Evolutionary conservation across 768 basidiomycete species (phyloP).

Genomic region (Glaciozyma martinii): DNA sequence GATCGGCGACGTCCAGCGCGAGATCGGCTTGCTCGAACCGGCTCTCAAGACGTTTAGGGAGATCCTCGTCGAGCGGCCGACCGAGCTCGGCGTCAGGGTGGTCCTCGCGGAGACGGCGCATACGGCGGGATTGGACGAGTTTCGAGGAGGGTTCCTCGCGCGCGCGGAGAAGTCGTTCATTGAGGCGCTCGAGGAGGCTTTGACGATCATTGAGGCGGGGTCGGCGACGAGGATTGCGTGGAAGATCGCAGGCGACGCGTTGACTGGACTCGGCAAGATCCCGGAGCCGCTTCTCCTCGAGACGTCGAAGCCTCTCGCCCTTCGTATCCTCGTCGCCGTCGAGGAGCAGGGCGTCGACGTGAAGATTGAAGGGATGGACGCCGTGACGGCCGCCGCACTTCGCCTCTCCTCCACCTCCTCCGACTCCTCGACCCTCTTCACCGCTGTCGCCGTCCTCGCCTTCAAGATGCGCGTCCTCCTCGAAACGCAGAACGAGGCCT

Average conservation of each 20-base stretch:
- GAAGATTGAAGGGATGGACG: constrained; percentile 22
- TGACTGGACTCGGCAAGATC: constrained; percentile 54
- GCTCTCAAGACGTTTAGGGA: constrained; percentile 59
- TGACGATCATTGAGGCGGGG: constrained; percentile 48
- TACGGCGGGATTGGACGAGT: constrained; percentile 58
- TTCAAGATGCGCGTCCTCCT: constrained; percentile 34
- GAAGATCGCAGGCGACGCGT: constrained; percentile 71
- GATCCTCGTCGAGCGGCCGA: constrained; percentile 51
- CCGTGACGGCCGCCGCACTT: constrained; percentile 12
- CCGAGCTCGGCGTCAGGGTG: constrained; percentile 62
- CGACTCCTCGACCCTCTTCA: neutral
- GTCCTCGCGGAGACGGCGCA: constrained; percentile 65
- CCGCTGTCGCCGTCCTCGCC: constrained; percentile 37
- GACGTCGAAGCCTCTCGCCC: neutral
- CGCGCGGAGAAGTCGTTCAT: constrained; percentile 68
- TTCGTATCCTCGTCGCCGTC: constrained; percentile 12
- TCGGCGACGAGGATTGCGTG: constrained; percentile 63
- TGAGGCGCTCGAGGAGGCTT: constrained; percentile 49
- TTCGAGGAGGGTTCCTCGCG: constrained; percentile 58
- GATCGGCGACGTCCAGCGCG: constrained; percentile 72
- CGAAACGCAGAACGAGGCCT: constrained; percentile 47
- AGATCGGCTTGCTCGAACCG: constrained; percentile 64
- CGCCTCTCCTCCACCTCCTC: neutral
- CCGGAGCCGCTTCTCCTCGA: neutral
- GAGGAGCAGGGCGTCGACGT: constrained; percentile 24